Evolutionary conservation across 768 basidiomycete genomes (phyloP).

Genomic region (Boletus pseudopeckii): DNA sequence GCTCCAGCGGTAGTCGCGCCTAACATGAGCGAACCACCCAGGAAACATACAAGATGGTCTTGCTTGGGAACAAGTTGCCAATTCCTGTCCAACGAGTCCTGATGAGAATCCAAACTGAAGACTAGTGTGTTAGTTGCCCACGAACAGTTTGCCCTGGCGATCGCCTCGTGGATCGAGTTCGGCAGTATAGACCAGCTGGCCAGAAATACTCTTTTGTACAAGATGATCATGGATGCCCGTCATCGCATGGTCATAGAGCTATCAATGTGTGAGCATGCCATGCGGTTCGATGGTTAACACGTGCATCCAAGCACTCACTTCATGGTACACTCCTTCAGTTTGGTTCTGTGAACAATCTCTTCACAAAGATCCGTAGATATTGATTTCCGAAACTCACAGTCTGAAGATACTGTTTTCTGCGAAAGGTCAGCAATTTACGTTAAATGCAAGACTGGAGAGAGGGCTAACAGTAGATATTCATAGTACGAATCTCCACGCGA

Average conservation of each 20-base stretch:
- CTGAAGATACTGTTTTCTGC: slow-evolving; percentile 32
- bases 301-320: slow-evolving; percentile 42
- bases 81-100: slow-evolving; percentile 37
- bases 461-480: slow-evolving; percentile 75
- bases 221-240: slow-evolving; percentile 73
- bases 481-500: slow-evolving; percentile 94
- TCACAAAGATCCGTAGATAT: background rate
- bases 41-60: slow-evolving; percentile 94
- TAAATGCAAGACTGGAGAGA: background rate
- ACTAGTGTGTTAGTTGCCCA: background rate
- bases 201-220: slow-evolving; percentile 56
- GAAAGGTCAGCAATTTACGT: slow-evolving; percentile 2
- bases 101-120: slow-evolving; percentile 6
- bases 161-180: slow-evolving; percentile 68
- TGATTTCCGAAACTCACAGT: slow-evolving; percentile 23
- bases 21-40: slow-evolving; percentile 88
- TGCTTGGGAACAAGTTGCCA: slow-evolving; percentile 86
- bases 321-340: slow-evolving; percentile 72
- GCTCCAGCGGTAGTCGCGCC: slow-evolving; percentile 75
- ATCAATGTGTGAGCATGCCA: slow-evolving; percentile 5
- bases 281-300: background rate
- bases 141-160: slow-evolving; percentile 34
- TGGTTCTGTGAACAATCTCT: slow-evolving; percentile 45
- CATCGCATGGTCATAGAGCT: slow-evolving; percentile 94
- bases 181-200: slow-evolving; percentile 70